These are phyloP conservation scores for Flueggea neowawraea DNA, from an alignment of 441 rosid genomes.

Conservation along the genomic window DNA sequence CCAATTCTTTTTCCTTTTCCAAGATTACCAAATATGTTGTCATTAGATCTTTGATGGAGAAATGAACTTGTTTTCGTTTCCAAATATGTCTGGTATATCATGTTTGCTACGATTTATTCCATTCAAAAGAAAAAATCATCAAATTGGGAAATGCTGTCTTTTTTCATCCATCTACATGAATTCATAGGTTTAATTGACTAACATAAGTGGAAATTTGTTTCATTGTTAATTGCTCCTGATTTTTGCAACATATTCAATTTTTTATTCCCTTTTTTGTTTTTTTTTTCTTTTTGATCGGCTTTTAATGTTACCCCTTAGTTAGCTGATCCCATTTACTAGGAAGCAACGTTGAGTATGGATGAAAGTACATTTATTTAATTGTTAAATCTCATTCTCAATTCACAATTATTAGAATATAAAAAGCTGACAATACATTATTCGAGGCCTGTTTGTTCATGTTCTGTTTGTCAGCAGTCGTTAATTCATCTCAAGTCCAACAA, in stretches of 20 bases:
- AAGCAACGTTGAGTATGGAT: slow-evolving; percentile 5
- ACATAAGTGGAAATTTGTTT: slow-evolving; percentile 9
- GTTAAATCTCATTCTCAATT: too few species aligned
- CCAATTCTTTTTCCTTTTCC: not conserved
- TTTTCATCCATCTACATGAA: slow-evolving; percentile 3
- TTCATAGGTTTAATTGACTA: slow-evolving; percentile 6
- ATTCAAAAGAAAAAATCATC: slow-evolving; percentile 8
- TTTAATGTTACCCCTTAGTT: not conserved
- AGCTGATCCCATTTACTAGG: not conserved
- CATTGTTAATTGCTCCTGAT: slow-evolving; percentile 2
- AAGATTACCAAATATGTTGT: slow-evolving; percentile 5
- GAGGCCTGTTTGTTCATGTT: too few species aligned
- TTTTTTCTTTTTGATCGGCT: not conserved
- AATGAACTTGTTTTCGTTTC: slow-evolving; percentile 12
- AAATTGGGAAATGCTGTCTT: slow-evolving; percentile 22
- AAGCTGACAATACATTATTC: too few species aligned
- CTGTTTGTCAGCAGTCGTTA: too few species aligned
- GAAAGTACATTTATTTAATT: not conserved
- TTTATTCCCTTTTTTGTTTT: not conserved
- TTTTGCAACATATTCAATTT: slow-evolving; percentile 12
- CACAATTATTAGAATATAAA: too few species aligned
- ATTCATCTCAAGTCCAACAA: too few species aligned
- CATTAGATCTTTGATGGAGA: slow-evolving; percentile 30
- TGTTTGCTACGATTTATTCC: slow-evolving; percentile 18
- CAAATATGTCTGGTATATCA: slow-evolving; percentile 9